phyloP scores from a whole-genome alignment of 345 rosid species.

The Ricinus communis region DNA sequence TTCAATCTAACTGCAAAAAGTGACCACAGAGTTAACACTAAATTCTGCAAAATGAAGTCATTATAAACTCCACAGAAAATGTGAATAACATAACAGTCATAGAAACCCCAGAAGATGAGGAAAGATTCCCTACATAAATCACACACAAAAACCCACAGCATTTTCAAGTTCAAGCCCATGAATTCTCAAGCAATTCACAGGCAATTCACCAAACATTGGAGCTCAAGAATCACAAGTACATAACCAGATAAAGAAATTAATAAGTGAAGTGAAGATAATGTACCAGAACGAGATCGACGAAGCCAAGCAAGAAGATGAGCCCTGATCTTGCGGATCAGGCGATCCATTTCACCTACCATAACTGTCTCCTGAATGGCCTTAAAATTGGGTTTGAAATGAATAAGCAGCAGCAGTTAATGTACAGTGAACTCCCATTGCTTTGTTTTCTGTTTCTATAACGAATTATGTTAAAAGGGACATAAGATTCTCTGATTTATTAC shows the following conservation, averaged over 20 bases:
- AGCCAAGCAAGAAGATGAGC: slow-evolving; percentile 62
- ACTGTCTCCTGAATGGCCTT: background rate
- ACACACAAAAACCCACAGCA: background rate
- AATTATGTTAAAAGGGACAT: background rate
- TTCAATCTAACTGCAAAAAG: background rate
- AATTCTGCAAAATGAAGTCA: no score
- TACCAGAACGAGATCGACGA: slow-evolving; percentile 76
- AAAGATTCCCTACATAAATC: background rate
- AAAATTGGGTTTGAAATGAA: no score
- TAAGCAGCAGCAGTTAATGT: background rate
- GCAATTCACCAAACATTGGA: background rate
- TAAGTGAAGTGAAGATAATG: background rate
- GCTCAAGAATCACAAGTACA: background rate
- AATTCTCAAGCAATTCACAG: background rate
- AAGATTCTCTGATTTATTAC: background rate
- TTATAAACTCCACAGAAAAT: no score
- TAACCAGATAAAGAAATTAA: background rate
- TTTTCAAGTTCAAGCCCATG: slow-evolving; percentile 4
- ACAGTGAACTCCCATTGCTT: background rate
- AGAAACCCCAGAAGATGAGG: no score
- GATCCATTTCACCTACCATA: slow-evolving; percentile 30
- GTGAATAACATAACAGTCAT: no score
- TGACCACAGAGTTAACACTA: no score
- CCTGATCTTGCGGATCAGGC: slow-evolving; percentile 56
- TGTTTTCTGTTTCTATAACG: background rate